Evolutionary conservation across 2,329 filamentous ascomycete genomes (phyloP).

Genomic region (Fusarium phyllophilum): DNA sequence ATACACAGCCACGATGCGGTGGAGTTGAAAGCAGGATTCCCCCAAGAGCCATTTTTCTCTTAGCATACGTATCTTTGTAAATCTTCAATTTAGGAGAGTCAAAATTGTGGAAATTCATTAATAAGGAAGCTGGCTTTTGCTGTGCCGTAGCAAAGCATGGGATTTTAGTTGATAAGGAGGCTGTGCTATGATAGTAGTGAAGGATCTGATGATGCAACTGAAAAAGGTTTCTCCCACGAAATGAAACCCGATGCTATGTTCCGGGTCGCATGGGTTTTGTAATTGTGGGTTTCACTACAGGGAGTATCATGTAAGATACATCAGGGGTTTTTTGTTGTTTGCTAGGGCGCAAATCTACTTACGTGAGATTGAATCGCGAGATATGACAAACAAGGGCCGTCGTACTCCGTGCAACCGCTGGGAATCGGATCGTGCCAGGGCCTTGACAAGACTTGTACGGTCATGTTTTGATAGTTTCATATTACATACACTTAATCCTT

Average conservation of each 20-base stretch:
- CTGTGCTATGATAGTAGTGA: slow-evolving; percentile 3
- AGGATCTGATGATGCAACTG: neutral
- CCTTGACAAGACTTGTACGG: neutral
- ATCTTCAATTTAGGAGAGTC: neutral
- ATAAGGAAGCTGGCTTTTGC: slow-evolving; percentile 10
- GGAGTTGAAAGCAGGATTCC: slow-evolving; percentile 15
- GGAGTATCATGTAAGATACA: neutral
- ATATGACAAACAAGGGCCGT: neutral
- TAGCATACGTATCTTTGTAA: neutral
- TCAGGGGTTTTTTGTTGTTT: neutral
- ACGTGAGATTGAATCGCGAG: slow-evolving; percentile 1
- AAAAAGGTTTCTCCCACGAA: neutral
- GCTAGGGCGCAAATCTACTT: neutral
- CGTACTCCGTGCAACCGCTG: neutral
- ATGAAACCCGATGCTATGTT: neutral
- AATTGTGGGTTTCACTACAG: slow-evolving; percentile 7
- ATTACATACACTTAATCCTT: neutral
- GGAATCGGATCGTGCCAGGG: neutral
- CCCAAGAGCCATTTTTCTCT: neutral
- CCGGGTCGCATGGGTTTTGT: neutral
- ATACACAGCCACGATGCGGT: slow-evolving; percentile 30
- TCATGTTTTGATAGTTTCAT: neutral
- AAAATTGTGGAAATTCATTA: neutral
- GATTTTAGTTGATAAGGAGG: slow-evolving; percentile 13
- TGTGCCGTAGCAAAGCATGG: slow-evolving; percentile 22